A percentile compares a stretch with the other conserved stretches of the same genome.
Conservation (phyloP, 1,284 basidiomycete genomes). For the Pseudomicrostroma phylloplanum region DNA sequence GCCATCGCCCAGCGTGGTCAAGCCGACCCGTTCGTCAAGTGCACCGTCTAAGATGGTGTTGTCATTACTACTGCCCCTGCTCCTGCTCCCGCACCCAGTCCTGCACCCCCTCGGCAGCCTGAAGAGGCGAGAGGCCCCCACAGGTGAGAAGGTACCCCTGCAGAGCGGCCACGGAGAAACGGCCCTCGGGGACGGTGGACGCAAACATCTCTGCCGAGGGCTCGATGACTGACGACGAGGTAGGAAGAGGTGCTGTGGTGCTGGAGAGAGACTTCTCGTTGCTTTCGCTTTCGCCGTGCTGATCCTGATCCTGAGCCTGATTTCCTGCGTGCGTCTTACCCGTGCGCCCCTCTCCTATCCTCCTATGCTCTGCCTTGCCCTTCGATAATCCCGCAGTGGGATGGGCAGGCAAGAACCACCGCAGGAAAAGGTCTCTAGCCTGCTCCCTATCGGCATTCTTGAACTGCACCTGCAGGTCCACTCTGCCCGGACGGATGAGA, state of each 20-base stretch:
- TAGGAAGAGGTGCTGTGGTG: not conserved
- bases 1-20: too few relatives aligned
- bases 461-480: constrained; percentile 16
- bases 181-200: not conserved
- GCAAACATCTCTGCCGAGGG: constrained; percentile 8
- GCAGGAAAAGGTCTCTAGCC: constrained; percentile 12
- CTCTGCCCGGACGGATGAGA: constrained; percentile 16
- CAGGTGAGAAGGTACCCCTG: constrained; percentile 16
- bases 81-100: not conserved
- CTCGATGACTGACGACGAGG: not conserved
- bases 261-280: too few relatives aligned
- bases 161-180: constrained; percentile 11
- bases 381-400: not conserved
- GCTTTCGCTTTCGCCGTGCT: too few relatives aligned
- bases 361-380: not conserved
- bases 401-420: constrained; percentile 10
- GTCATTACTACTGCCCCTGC: not conserved
- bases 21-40: too few relatives aligned
- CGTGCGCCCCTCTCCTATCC: too few relatives aligned
- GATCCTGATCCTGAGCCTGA: too few relatives aligned
- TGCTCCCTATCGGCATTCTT: constrained; percentile 8
- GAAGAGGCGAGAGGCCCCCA: not conserved
- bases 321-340: too few relatives aligned
- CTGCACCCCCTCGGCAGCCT: constrained; percentile 7
- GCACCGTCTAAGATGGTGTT: too few relatives aligned